A percentile compares a stretch with the other conserved stretches of the same genome.
Conservation (phyloP, 345 rosid genomes). For the Rhizophora apiculata region DNA sequence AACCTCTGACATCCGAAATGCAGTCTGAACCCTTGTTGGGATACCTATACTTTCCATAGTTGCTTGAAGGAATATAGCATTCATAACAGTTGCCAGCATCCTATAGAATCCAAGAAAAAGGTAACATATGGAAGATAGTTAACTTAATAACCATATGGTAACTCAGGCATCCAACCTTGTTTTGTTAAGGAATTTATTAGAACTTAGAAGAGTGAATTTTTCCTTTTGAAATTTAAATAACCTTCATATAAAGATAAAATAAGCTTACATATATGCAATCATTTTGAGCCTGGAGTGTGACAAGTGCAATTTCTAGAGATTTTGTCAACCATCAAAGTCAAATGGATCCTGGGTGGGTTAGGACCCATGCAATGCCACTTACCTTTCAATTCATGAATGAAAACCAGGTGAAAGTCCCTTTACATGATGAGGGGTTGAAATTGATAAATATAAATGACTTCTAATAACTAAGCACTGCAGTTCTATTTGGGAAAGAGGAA, state of each 20-base stretch:
- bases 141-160: background rate
- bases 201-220: background rate
- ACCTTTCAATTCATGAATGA: too few species aligned
- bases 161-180: background rate
- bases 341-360: too few species aligned
- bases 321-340: too few species aligned
- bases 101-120: constrained; percentile 33
- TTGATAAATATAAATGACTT: too few species aligned
- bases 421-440: too few species aligned
- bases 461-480: too few species aligned
- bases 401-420: too few species aligned
- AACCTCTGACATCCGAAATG: constrained; percentile 95
- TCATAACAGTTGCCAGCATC: constrained; percentile 98
- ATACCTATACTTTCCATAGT: constrained; percentile 98
- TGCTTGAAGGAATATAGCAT: constrained; percentile 91
- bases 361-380: too few species aligned
- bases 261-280: too few species aligned
- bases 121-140: background rate
- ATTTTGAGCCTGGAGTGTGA: too few species aligned
- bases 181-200: background rate
- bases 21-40: constrained; percentile 91
- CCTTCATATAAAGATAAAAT: background rate
- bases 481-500: too few species aligned
- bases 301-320: too few species aligned
- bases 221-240: background rate